Evolutionary conservation across 2,329 filamentous ascomycete species (phyloP).

Genomic region (Botrytis fabae): DNA sequence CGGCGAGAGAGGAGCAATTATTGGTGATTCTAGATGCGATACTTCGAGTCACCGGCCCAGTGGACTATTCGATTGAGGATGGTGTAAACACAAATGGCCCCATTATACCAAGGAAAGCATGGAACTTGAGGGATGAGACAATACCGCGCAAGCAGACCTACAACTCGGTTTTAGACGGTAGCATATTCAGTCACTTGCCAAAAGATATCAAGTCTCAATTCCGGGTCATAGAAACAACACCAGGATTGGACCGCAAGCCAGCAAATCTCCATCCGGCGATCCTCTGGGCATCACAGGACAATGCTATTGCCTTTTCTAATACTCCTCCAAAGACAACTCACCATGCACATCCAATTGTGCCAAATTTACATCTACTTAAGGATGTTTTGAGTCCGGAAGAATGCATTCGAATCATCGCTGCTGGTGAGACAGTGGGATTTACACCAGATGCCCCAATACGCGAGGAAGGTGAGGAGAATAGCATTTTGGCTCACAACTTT

Average conservation of each 20-base stretch:
- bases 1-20: slow-evolving; percentile 53
- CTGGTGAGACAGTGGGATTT: slow-evolving; percentile 65
- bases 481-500: slow-evolving; percentile 70
- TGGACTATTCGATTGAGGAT: slow-evolving; percentile 48
- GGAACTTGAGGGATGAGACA: slow-evolving; percentile 54
- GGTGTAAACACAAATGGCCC: slow-evolving; percentile 32
- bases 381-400: slow-evolving; percentile 61
- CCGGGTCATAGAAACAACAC: slow-evolving; percentile 61
- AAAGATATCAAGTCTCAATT: slow-evolving; percentile 47
- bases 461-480: slow-evolving; percentile 60
- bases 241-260: slow-evolving; percentile 61
- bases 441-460: slow-evolving; percentile 67
- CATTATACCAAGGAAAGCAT: slow-evolving; percentile 54
- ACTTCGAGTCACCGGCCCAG: slow-evolving; percentile 61
- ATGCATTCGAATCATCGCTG: slow-evolving; percentile 65
- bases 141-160: slow-evolving; percentile 50
- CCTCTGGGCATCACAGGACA: slow-evolving; percentile 59
- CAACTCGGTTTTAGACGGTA: slow-evolving; percentile 58
- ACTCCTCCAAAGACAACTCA: slow-evolving; percentile 53
- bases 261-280: slow-evolving; percentile 68
- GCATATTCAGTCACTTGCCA: slow-evolving; percentile 49
- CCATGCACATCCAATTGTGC: slow-evolving; percentile 59
- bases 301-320: slow-evolving; percentile 55
- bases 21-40: slow-evolving; percentile 64
- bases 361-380: slow-evolving; percentile 59